Percentiles rank a stretch among this genome's conserved stretches.
phyloP scores from a whole-genome alignment of 345 rosid species.

The Brassica cretica region DNA sequence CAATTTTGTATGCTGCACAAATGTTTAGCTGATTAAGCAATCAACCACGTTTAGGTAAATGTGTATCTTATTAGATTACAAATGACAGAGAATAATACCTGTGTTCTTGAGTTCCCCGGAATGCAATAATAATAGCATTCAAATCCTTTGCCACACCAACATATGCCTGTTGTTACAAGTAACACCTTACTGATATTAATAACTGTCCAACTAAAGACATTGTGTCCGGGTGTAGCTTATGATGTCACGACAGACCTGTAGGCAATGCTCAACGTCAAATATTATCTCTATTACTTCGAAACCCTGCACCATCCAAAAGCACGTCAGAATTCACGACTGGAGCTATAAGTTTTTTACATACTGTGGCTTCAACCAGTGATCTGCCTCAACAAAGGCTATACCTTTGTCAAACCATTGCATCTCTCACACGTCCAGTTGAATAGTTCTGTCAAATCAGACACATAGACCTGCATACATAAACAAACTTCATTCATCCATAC shows the following conservation, averaged over 20 bases:
- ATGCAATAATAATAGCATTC: constrained; percentile 41
- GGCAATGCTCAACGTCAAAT: constrained; percentile 76
- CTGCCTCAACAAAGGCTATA: constrained; percentile 20
- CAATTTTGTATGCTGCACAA: constrained; percentile 85
- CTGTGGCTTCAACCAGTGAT: neutral
- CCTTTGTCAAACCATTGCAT: constrained; percentile 80
- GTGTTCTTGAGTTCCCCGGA: constrained; percentile 43
- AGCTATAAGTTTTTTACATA: neutral
- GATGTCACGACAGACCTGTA: constrained; percentile 56
- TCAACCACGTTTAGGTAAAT: constrained; percentile 11
- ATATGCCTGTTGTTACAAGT: constrained; percentile 49
- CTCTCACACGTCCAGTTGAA: constrained; percentile 89
- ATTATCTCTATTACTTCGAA: constrained; percentile 80
- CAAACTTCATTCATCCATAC: constrained; percentile 28
- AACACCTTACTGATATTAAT: neutral
- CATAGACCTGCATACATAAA: constrained; percentile 62
- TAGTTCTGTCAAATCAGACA: constrained; percentile 76
- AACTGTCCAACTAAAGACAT: neutral
- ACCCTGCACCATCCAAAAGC: constrained; percentile 54
- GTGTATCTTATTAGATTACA: neutral
- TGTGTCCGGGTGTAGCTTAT: neutral
- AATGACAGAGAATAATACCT: constrained; percentile 19
- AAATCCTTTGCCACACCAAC: constrained; percentile 42
- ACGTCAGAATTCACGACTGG: constrained; percentile 11
- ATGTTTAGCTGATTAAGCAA: constrained; percentile 5